phyloP scores from a whole-genome alignment of 2,329 filamentous ascomycete genomes.

The Exophiala sp. region DNA sequence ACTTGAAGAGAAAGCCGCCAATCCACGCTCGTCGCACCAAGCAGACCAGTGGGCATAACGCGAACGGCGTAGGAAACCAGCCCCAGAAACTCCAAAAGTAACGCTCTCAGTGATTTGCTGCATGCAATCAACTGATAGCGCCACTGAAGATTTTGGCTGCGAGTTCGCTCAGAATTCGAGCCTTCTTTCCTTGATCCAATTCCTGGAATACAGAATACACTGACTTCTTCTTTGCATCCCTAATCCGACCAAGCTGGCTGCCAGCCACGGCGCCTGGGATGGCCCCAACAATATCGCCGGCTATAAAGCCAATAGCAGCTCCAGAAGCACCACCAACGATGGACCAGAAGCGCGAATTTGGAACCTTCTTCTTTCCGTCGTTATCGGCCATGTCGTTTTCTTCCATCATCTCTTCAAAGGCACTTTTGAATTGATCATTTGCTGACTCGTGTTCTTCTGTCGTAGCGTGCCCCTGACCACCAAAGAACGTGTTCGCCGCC shows the following conservation, averaged over 20 bases:
- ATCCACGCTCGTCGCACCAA: no score
- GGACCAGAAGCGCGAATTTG: slow-evolving; percentile 78
- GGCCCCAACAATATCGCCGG: slow-evolving; percentile 85
- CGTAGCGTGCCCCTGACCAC: no score
- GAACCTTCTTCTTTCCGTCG: slow-evolving; percentile 36
- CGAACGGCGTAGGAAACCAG: no score
- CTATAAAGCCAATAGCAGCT: slow-evolving; percentile 87
- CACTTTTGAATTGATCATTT: slow-evolving; percentile 79
- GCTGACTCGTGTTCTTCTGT: slow-evolving; percentile 54
- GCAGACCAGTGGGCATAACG: no score
- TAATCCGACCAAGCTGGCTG: slow-evolving; percentile 82
- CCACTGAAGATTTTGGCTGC: slow-evolving; percentile 73
- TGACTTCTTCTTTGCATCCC: slow-evolving; percentile 89
- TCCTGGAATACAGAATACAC: slow-evolving; percentile 89
- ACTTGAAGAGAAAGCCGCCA: no score
- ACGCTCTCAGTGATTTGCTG: no score
- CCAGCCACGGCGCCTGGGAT: slow-evolving; percentile 88
- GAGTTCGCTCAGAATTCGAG: slow-evolving; percentile 75
- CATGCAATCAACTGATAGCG: slow-evolving; percentile 10
- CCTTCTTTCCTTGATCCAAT: slow-evolving; percentile 76
- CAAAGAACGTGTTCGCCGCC: slow-evolving; percentile 55
- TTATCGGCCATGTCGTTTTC: slow-evolving; percentile 79
- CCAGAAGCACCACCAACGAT: slow-evolving; percentile 82
- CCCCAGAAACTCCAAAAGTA: no score
- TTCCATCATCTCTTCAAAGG: slow-evolving; percentile 86